A percentile compares a stretch with the other conserved stretches of the same genome.
These are phyloP conservation scores for Fusarium verrucosum DNA, from an alignment of 2,329 filamentous ascomycete species.

Conservation along the genomic window DNA sequence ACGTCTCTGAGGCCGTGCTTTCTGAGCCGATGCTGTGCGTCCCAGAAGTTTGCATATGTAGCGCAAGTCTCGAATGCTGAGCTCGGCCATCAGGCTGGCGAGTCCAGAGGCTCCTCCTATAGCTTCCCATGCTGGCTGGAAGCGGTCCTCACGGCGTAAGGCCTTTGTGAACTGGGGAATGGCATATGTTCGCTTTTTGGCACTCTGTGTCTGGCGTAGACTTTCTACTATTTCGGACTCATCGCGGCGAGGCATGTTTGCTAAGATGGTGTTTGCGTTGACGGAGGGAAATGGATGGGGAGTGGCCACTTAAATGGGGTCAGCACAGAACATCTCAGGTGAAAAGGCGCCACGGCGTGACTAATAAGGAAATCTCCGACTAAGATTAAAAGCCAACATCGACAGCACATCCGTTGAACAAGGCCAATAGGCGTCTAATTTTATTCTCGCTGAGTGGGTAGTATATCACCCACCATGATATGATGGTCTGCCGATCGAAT, in stretches of 20 bases:
- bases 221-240: slow-evolving; percentile 5
- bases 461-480: not conserved
- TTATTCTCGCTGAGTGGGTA: not conserved
- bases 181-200: slow-evolving; percentile 22
- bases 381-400: not conserved
- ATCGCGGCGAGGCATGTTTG: slow-evolving; percentile 14
- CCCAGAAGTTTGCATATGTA: slow-evolving; percentile 34
- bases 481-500: not conserved
- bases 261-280: not conserved
- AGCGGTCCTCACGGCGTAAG: slow-evolving; percentile 33
- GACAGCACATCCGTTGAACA: not conserved
- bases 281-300: too few species aligned
- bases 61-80: slow-evolving; percentile 39
- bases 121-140: slow-evolving; percentile 38
- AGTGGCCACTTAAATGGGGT: not conserved
- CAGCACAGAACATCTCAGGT: not conserved
- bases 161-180: slow-evolving; percentile 35
- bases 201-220: slow-evolving; percentile 31
- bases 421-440: not conserved
- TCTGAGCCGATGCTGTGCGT: slow-evolving; percentile 31
- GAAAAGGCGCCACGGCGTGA: slow-evolving; percentile 7
- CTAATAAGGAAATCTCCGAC: slow-evolving; percentile 13
- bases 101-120: slow-evolving; percentile 37
- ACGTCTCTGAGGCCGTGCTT: slow-evolving; percentile 35
- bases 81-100: slow-evolving; percentile 37